phyloP scores from a whole-genome alignment of 202 grass and related monocot genomes.

The Panicum hallii region DNA sequence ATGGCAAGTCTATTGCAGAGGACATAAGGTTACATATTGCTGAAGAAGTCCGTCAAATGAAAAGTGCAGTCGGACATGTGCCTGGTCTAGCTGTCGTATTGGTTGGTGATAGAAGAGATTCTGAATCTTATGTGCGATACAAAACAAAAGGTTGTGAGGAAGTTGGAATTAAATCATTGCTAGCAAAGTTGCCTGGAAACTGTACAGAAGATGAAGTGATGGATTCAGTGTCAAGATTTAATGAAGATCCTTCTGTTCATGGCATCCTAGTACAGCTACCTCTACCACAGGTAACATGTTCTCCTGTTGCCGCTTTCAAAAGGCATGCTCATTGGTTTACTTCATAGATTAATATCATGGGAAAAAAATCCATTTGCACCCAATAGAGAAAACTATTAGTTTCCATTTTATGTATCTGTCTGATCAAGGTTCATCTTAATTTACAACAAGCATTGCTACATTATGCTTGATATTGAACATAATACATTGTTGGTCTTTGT shows the following conservation, averaged over 20 bases:
- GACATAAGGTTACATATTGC: conserved; percentile 78
- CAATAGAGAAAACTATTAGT: conserved; percentile 1
- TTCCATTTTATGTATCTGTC: conserved; percentile 20
- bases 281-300: conserved; percentile 73
- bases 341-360: conserved; percentile 17
- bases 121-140: conserved; percentile 75
- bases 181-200: conserved; percentile 65
- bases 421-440: conserved; percentile 20
- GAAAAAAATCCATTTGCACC: conserved; percentile 8
- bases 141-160: conserved; percentile 90
- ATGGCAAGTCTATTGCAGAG: conserved; percentile 79
- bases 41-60: conserved; percentile 66
- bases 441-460: not conserved
- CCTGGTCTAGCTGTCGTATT: conserved; percentile 87
- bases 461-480: not conserved
- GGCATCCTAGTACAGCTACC: conserved; percentile 94
- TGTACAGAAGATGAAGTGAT: conserved; percentile 78
- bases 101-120: conserved; percentile 91
- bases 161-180: conserved; percentile 92
- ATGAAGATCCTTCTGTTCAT: conserved; percentile 88
- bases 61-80: conserved; percentile 54
- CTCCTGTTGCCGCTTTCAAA: conserved; percentile 15
- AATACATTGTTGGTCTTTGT: conserved; percentile 14
- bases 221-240: conserved; percentile 68
- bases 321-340: conserved; percentile 17